Evolutionary conservation across 768 basidiomycete species (phyloP), one percentile per base, ranked within the genome.

Genomic region (Boletus speciosus): DNA sequence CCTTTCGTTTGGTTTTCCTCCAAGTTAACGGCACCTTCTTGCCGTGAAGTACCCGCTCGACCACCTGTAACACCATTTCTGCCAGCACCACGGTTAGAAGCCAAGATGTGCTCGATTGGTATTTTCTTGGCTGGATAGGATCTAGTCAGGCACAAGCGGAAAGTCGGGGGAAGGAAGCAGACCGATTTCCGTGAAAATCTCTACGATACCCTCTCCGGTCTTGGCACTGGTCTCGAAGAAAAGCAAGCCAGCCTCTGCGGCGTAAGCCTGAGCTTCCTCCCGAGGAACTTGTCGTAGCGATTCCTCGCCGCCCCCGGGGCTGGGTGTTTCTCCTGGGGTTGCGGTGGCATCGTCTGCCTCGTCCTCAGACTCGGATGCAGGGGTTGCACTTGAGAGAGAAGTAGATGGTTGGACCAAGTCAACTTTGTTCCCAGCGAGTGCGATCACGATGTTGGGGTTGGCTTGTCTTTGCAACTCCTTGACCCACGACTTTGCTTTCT

Each of bases 401-500:
- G 79, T 60, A 8, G 87, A 81, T 7, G 84, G 67, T 67, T 88
- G 86, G 27, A 92, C 88, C 59, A 96, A 82, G 76, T 98, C 88
- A 58, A 98, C 82, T 74, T 99, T 98, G 81, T 99, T 99, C 31
- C 97, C 97, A 11, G 93, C 93, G 48, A 99, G 85, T 6, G 96
- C 95, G 64, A 99, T 98, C 68, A 99, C 95, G 67, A 98, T 98
- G 71, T 98, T 98, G 35, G 96, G 95, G 70, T 98, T 97, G 23
- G 97, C 97, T 68, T 99, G 97, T 60, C 97, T 85, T 70, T 99
- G 97, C 23, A 99, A 81, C 73, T 99, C 97, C 76, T 97, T 98
- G 54, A 99, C 94, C 97, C 97, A 99, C 31, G 95, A 93, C 78
- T 98, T 98, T 51, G 97, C 97, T 72, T 98, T 98, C 72, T 98